These are phyloP conservation scores for Vigna angularis DNA, from an alignment of 306 rosid genomes.

Conservation along the genomic window DNA sequence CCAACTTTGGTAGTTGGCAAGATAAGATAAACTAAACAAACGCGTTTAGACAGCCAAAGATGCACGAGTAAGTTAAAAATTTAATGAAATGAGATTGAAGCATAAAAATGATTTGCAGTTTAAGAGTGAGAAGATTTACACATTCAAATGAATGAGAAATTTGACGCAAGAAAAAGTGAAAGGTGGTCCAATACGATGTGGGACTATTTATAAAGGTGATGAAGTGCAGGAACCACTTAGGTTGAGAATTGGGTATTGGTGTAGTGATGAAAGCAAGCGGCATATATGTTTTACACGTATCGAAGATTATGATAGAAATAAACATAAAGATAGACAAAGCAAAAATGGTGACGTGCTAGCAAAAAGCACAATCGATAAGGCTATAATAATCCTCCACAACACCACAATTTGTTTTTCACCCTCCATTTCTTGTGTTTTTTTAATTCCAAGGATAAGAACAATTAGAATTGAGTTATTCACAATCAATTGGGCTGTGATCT, in stretches of 20 bases:
- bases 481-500: too few relatives aligned
- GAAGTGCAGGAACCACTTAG: constrained; percentile 31
- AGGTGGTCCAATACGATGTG: neutral
- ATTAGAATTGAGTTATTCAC: too few relatives aligned
- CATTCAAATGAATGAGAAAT: too few relatives aligned
- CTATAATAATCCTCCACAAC: neutral
- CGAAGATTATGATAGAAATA: neutral
- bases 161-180: neutral
- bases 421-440: neutral
- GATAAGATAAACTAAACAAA: neutral
- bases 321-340: neutral
- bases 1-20: neutral
- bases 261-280: too few relatives aligned
- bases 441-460: neutral
- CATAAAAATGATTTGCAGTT: neutral
- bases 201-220: neutral
- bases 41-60: neutral
- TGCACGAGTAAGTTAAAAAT: neutral
- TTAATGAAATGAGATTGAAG: neutral
- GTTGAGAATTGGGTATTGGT: neutral
- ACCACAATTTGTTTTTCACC: neutral
- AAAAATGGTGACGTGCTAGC: neutral
- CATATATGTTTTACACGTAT: constrained; percentile 3
- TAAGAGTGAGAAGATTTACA: too few relatives aligned
- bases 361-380: constrained; percentile 3